A percentile compares a stretch with the other conserved stretches of the same genome.
phyloP scores from a whole-genome alignment of 2,329 filamentous ascomycete species.

The Aspergillus candidus region DNA sequence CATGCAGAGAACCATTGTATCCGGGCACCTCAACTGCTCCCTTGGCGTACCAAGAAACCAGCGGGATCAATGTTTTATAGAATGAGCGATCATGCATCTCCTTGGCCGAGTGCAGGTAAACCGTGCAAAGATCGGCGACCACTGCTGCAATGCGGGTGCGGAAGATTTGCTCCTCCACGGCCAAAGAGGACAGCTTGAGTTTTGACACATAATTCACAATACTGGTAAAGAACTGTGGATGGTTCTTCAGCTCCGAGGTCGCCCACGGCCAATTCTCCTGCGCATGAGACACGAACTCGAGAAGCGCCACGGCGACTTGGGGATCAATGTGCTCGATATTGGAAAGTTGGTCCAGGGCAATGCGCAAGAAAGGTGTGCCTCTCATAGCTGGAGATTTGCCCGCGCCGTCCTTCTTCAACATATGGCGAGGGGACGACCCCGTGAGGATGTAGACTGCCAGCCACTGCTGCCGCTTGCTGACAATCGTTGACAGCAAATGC shows the following conservation, averaged over 20 bases:
- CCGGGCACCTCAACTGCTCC: slow-evolving; percentile 71
- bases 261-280: slow-evolving; percentile 97
- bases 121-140: slow-evolving; percentile 79
- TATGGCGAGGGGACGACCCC: slow-evolving; percentile 74
- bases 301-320: slow-evolving; percentile 64
- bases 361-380: slow-evolving; percentile 63
- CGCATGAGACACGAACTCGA: slow-evolving; percentile 80
- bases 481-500: slow-evolving; percentile 77
- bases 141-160: slow-evolving; percentile 70
- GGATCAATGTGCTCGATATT: slow-evolving; percentile 59
- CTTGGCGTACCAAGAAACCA: slow-evolving; percentile 72
- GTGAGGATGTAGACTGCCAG: slow-evolving; percentile 90
- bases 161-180: slow-evolving; percentile 43
- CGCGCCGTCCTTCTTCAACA: slow-evolving; percentile 50
- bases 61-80: slow-evolving; percentile 64
- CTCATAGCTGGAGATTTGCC: slow-evolving; percentile 46
- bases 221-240: slow-evolving; percentile 65
- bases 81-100: slow-evolving; percentile 65
- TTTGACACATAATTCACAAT: slow-evolving; percentile 65
- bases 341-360: slow-evolving; percentile 65
- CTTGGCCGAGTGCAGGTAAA: slow-evolving; percentile 81
- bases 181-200: slow-evolving; percentile 49
- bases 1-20: slow-evolving; percentile 83
- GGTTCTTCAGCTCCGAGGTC: slow-evolving; percentile 69
- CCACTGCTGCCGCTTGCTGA: slow-evolving; percentile 90